Base-by-base conservation (phyloP, 176 grass and related monocot species). In the Urochloa ruziziensis region DNA sequence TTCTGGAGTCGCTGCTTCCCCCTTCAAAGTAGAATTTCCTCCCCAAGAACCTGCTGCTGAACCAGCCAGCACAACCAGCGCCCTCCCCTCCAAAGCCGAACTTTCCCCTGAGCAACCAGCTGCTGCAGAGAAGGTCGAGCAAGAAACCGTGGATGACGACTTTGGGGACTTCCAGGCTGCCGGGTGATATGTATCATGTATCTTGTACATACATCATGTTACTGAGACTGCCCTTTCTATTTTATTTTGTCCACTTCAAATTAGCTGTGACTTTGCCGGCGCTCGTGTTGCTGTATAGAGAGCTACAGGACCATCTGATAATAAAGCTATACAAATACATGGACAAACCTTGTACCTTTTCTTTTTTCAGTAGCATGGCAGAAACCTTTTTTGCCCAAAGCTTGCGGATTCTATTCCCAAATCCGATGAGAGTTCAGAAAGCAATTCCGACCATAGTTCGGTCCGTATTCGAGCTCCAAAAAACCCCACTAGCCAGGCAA, bases 111-210 rank as follows among this genome's bases (percentile, higher is more conserved):
- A 86, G 57, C 57, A 66, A 34, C 77, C 74, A 49, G 42, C 89
- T 39, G 79, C 77, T 49, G 62, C 67, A 71, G 87, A 87, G 58
- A 82, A 85, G 32, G 80, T 43, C 46, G 61, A 90, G 73, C 72
- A 90, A 25, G 79, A 56, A n/a, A 80, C 56, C 15, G 59, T 74
- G 29, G 92, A 95, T 16, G 95, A 98, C 11, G 95, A 99, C 75
- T 99, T 99, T 30, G 96, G 96, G 46, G 96, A 99, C 49, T 99
- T 99, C 23, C 96, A 99, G 80, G 89, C 88, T 49, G 96, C 96
- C 29, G 89, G 64, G 30, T 98, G 96, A 98, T 49, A 98, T 49
- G 10, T 12, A 86, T 61, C 74, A 57, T 86, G 73, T 90, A 79
- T 67, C 79, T 60, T 90, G 84, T 90, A 90, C 58, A 86, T 78